Evolutionary conservation across 2,329 filamentous ascomycete genomes (phyloP).

Genomic region (Nigrograna mackinnonii): DNA sequence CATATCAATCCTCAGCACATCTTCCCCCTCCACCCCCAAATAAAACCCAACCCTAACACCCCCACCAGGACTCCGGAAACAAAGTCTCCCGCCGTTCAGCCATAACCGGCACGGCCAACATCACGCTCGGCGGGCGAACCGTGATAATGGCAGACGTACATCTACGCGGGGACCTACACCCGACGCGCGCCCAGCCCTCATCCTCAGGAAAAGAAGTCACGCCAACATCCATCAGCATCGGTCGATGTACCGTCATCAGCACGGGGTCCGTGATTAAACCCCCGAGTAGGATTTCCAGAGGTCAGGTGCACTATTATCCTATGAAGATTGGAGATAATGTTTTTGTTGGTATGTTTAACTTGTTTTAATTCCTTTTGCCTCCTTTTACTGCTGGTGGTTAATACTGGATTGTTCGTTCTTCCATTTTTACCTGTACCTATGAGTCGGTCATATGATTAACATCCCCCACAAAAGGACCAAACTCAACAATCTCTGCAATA

Average conservation of each 20-base stretch:
- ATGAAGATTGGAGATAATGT: slow-evolving; percentile 95
- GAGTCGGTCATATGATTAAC: background rate
- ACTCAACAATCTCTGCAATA: slow-evolving; percentile 78
- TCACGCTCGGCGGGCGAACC: slow-evolving; percentile 91
- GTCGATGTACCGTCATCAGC: slow-evolving; percentile 87
- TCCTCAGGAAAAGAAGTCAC: slow-evolving; percentile 35
- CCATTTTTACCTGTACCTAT: background rate
- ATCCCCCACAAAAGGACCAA: slow-evolving; percentile 35
- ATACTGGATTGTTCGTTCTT: background rate
- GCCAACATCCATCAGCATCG: slow-evolving; percentile 74
- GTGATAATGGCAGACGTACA: slow-evolving; percentile 95
- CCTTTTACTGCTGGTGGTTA: too few species aligned
- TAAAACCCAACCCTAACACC: background rate
- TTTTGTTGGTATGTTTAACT: slow-evolving; percentile 70
- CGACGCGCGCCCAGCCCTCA: slow-evolving; percentile 40
- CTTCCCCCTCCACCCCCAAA: background rate
- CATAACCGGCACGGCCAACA: slow-evolving; percentile 95
- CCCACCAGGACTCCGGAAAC: slow-evolving; percentile 85
- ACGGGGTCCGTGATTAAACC: slow-evolving; percentile 79
- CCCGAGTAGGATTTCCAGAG: slow-evolving; percentile 80
- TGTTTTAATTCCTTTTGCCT: too few species aligned
- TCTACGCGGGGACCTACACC: slow-evolving; percentile 82
- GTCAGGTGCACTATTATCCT: slow-evolving; percentile 76
- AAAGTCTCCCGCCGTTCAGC: slow-evolving; percentile 92
- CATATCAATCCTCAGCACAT: slow-evolving; percentile 1